Percentiles rank a stretch among this genome's conserved stretches.
Conservation (phyloP, 345 rosid genomes). For the Citrus sinensis region DVS_A1.0 CM039168.1:2728001-2728500, state of each 20-base stretch:
- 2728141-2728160: conserved; percentile 1
- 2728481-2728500: conserved; percentile 9
- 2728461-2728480: conserved; percentile 23
- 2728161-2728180: conserved; percentile 1
- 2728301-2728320: conserved; percentile 8
- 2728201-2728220: no score
- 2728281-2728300: conserved; percentile 6
- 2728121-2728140: conserved; percentile 10
- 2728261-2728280: conserved; percentile 5
- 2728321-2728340: conserved; percentile 10
- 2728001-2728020: background rate
- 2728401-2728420: conserved; percentile 11
- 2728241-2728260: conserved; percentile 7
- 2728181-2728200: background rate
- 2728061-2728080: background rate
- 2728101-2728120: background rate
- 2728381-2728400: background rate
- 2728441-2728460: conserved; percentile 45
- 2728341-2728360: conserved; percentile 6
- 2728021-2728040: background rate
- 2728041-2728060: background rate
- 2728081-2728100: background rate
- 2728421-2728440: conserved; percentile 22
- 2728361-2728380: background rate
- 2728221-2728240: conserved; percentile 24